Evolutionary conservation across 192 early-diverging fungal genomes (phyloP).

Genomic region (Rhizophagus sp.): DNA sequence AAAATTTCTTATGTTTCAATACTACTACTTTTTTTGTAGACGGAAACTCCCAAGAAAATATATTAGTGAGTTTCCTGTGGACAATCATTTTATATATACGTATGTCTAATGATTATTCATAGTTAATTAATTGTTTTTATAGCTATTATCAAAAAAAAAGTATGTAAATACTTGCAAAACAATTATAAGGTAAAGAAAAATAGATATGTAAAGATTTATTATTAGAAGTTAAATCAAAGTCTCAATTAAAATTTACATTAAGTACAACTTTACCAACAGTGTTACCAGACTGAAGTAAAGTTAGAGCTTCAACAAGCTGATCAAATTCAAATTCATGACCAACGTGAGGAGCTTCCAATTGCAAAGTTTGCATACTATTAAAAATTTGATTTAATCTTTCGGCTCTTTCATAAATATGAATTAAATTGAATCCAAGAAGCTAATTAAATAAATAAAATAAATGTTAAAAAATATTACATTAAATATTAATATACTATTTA

Average conservation of each 20-base stretch:
- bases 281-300: constrained; percentile 27
- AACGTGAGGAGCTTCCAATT: constrained; percentile 15
- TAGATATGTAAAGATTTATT: background rate
- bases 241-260: constrained; percentile 1
- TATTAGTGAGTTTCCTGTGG: background rate
- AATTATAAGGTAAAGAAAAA: background rate
- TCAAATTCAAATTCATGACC: constrained; percentile 29
- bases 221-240: background rate
- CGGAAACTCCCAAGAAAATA: background rate
- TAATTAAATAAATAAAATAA: background rate
- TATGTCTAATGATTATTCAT: background rate
- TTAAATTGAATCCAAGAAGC: constrained; percentile 32
- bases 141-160: background rate
- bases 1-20: too few relatives aligned
- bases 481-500: background rate
- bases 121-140: background rate
- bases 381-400: constrained; percentile 23
- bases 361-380: background rate
- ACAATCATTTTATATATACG: too few relatives aligned
- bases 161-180: too few relatives aligned
- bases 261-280: constrained; percentile 30
- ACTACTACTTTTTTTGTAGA: background rate
- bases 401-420: constrained; percentile 22
- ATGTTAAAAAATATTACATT: background rate
- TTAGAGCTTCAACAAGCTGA: constrained; percentile 14